Conservation (phyloP, 1,284 basidiomycete genomes). For the Apiotrichum laibachii region DNA sequence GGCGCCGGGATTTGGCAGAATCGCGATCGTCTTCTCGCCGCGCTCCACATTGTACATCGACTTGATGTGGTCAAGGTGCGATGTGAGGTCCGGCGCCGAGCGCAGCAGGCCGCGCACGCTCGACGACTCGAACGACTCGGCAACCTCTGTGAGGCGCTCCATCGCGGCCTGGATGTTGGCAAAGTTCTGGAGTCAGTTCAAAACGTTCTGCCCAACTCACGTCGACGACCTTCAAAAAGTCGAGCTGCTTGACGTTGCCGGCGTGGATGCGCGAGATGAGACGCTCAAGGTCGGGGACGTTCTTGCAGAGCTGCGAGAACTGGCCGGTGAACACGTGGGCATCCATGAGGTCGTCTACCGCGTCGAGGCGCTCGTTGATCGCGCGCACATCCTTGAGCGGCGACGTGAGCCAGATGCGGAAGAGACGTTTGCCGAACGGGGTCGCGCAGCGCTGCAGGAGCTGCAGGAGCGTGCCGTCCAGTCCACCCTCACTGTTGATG, state of each 20-base stretch:
- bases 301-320: constrained; percentile 72
- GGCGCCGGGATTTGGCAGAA: constrained; percentile 73
- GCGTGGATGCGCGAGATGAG: constrained; percentile 91
- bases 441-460: constrained; percentile 81
- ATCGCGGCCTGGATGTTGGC: constrained; percentile 68
- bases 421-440: constrained; percentile 61
- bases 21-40: constrained; percentile 55
- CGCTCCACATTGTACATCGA: constrained; percentile 66
- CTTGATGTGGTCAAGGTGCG: constrained; percentile 64
- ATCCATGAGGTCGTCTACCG: constrained; percentile 80
- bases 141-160: constrained; percentile 60
- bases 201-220: constrained; percentile 53
- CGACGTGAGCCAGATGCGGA: constrained; percentile 76
- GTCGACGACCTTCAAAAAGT: constrained; percentile 76
- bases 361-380: constrained; percentile 89
- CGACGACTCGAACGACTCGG: constrained; percentile 71
- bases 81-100: constrained; percentile 71
- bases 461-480: constrained; percentile 80
- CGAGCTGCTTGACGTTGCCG: constrained; percentile 76
- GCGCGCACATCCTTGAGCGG: constrained; percentile 74
- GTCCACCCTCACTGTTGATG: constrained; percentile 84
- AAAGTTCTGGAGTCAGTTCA: constrained; percentile 61
- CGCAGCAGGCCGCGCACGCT: constrained; percentile 71
- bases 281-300: constrained; percentile 87
- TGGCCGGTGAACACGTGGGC: constrained; percentile 70